phyloP scores from a whole-genome alignment of 108 stramenopile species.

The Asterionellopsis glacialis region DNA sequence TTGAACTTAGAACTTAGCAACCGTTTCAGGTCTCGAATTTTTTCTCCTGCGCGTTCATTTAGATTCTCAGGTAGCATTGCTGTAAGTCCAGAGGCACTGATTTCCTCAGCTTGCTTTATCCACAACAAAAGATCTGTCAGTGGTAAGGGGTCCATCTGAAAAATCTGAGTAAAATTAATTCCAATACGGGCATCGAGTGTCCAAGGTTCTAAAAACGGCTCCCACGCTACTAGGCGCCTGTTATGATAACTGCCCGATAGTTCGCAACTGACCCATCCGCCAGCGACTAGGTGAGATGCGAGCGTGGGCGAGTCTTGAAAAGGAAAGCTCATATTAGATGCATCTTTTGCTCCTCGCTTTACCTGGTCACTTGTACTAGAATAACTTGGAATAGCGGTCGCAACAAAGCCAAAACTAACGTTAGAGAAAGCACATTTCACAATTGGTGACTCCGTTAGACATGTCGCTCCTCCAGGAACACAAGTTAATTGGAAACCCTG shows the following conservation, averaged over 20 bases:
- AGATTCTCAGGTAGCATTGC: background rate
- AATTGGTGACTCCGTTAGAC: constrained; percentile 48
- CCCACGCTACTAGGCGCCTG: constrained; percentile 66
- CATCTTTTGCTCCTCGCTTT: background rate
- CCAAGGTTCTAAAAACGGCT: constrained; percentile 83
- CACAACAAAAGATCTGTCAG: background rate
- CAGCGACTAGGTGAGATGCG: constrained; percentile 17
- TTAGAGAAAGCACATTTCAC: constrained; percentile 32
- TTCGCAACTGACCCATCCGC: constrained; percentile 39
- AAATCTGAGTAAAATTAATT: constrained; percentile 11
- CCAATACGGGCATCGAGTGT: constrained; percentile 19
- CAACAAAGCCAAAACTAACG: constrained; percentile 33
- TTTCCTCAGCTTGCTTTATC: background rate
- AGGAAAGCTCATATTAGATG: too few species aligned
- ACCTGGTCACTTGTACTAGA: constrained; percentile 3
- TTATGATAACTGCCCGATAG: constrained; percentile 71
- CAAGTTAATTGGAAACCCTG: constrained; percentile 45
- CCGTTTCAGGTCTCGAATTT: constrained; percentile 28
- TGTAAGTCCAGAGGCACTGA: too few species aligned
- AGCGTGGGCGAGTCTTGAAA: too few species aligned
- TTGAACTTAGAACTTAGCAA: constrained; percentile 31
- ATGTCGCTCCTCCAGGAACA: constrained; percentile 59
- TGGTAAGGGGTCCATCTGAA: constrained; percentile 12
- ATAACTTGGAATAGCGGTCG: constrained; percentile 10
- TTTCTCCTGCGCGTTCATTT: constrained; percentile 15